A percentile compares a stretch with the other conserved stretches of the same genome.
phyloP scores from a whole-genome alignment of 2,329 filamentous ascomycete species.

The Alternaria arbusti region DNA sequence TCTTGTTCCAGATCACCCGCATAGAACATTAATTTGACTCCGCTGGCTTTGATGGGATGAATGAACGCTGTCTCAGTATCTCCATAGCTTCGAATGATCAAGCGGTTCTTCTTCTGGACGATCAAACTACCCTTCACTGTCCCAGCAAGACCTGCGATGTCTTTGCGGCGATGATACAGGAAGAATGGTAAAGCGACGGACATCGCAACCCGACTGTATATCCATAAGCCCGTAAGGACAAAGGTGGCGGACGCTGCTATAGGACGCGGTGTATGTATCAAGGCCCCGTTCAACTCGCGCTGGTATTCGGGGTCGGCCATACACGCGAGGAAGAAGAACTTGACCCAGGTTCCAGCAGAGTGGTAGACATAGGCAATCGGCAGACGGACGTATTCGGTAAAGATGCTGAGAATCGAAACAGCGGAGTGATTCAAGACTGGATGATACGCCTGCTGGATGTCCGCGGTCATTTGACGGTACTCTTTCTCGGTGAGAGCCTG shows the following conservation, averaged over 20 bases:
- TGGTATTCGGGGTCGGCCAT: constrained; percentile 61
- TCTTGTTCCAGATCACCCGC: constrained; percentile 51
- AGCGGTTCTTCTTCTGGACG: constrained; percentile 54
- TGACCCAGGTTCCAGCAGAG: constrained; percentile 51
- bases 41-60: constrained; percentile 44
- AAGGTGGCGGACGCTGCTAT: constrained; percentile 49
- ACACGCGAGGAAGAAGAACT: constrained; percentile 58
- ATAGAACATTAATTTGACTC: constrained; percentile 49
- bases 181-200: constrained; percentile 55
- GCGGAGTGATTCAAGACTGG: constrained; percentile 39
- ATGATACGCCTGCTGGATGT: constrained; percentile 41
- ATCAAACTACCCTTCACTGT: constrained; percentile 59
- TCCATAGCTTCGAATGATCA: constrained; percentile 57
- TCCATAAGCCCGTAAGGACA: constrained; percentile 57
- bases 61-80: constrained; percentile 59
- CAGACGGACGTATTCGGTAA: constrained; percentile 37
- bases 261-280: constrained; percentile 43
- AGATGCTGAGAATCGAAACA: constrained; percentile 28
- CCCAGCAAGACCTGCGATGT: constrained; percentile 56
- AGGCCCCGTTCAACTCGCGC: constrained; percentile 56
- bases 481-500: constrained; percentile 35
- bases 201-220: constrained; percentile 55
- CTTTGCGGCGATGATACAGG: constrained; percentile 57
- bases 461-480: constrained; percentile 41
- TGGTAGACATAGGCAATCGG: constrained; percentile 54